phyloP scores from a whole-genome alignment of 1,139 yeast species.

The Kodamaea plutei region DNA sequence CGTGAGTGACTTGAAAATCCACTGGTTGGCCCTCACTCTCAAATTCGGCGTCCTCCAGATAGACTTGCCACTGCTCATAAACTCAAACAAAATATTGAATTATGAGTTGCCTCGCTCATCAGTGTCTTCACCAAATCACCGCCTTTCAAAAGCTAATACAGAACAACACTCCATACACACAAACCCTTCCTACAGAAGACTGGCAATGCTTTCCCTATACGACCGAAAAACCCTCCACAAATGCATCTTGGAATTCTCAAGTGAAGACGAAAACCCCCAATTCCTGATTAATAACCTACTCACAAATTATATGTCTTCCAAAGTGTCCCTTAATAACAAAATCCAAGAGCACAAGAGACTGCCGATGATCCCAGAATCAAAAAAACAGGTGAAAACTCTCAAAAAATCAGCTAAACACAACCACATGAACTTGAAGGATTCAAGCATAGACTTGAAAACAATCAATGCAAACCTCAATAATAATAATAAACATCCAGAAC shows the following conservation, averaged over 20 bases:
- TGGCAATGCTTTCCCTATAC: constrained; percentile 52
- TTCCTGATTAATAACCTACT: constrained; percentile 39
- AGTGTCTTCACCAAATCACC: constrained; percentile 10
- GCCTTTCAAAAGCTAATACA: constrained; percentile 31
- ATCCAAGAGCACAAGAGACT: constrained; percentile 18
- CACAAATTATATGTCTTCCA: constrained; percentile 39
- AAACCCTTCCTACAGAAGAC: constrained; percentile 51
- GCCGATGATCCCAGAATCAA: constrained; percentile 5
- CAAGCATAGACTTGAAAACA: constrained; percentile 36
- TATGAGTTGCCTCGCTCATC: constrained; percentile 23
- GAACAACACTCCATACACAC: constrained; percentile 38
- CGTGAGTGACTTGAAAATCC: constrained; percentile 41
- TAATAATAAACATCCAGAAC: too few relatives aligned
- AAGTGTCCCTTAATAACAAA: constrained; percentile 32
- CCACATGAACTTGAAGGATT: constrained; percentile 40
- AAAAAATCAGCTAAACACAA: too few relatives aligned
- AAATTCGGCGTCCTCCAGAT: constrained; percentile 33
- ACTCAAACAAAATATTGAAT: constrained; percentile 19
- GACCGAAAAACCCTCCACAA: constrained; percentile 36
- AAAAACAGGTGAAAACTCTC: constrained; percentile 17
- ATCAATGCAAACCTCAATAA: too few relatives aligned
- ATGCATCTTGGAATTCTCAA: constrained; percentile 27
- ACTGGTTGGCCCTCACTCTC: constrained; percentile 33
- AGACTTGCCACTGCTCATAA: constrained; percentile 19
- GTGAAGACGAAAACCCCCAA: constrained; percentile 36